A percentile compares a stretch with the other conserved stretches of the same genome.
phyloP scores from a whole-genome alignment of 2,329 filamentous ascomycete genomes.

The Colletotrichum caudatum region DNA sequence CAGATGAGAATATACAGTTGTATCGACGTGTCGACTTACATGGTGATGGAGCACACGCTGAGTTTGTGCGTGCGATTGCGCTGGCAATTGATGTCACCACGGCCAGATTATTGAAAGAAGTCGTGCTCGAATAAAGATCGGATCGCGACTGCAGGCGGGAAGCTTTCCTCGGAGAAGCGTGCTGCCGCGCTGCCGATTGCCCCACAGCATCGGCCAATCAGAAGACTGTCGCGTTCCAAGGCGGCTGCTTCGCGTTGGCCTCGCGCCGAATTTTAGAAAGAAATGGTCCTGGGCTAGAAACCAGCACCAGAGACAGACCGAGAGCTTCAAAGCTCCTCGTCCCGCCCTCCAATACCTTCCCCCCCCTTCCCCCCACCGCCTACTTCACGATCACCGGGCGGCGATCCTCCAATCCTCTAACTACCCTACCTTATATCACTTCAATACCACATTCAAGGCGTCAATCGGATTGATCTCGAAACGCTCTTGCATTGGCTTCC shows the following conservation, averaged over 20 bases:
- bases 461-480: background rate
- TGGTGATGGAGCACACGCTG: conserved; percentile 8
- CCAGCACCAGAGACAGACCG: conserved; percentile 9
- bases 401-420: background rate
- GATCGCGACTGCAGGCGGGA: conserved; percentile 3
- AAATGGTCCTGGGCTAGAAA: conserved; percentile 5
- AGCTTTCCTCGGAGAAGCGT: conserved; percentile 35
- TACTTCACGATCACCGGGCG: background rate
- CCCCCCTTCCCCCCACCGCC: too few relatives aligned
- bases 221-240: conserved; percentile 37
- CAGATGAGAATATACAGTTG: background rate
- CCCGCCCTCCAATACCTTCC: background rate
- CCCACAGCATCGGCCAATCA: conserved; percentile 31
- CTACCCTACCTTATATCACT: too few relatives aligned
- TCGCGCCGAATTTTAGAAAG: conserved; percentile 41
- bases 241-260: conserved; percentile 32
- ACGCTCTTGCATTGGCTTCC: background rate
- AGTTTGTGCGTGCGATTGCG: background rate
- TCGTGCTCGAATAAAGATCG: background rate
- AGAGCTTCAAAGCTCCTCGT: conserved; percentile 26
- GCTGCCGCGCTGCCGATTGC: conserved; percentile 7
- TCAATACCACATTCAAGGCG: background rate
- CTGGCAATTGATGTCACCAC: conserved; percentile 9
- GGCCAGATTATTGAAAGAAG: conserved; percentile 8
- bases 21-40: conserved; percentile 9